Base-by-base conservation (phyloP, 108 stramenopile species). In the Skeletonema costatum region DNA sequence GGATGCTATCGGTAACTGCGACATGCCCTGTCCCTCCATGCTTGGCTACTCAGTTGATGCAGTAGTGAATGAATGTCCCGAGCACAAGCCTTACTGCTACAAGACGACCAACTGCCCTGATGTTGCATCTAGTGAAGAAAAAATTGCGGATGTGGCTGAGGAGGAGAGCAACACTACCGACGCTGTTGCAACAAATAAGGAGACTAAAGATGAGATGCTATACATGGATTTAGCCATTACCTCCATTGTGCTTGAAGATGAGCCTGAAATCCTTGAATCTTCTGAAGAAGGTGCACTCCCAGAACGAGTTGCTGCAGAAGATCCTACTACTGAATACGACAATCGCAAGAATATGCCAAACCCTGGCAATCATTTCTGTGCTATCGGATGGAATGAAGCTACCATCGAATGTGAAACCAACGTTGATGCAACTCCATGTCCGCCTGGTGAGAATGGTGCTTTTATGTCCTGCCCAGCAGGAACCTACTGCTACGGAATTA, bases 361-460 rank as follows among this genome's bases (percentile, higher is more conserved):
- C 44, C 44, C 44, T 46, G 53, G 53, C 25, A 56, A 56, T 6
- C 53, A 56, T 29, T 56, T 56, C 53, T 56, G 53, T 56, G 53
- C 53, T 8, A 76, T 66, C 33, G 75, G 75, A 48, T 77, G 76
- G 76, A 32, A 44, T 4, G 48, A 70, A 25, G 69, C 76, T 29
- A 70, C 36, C 44, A 69, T 64, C 13, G 60, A 77, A 41, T 77
- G 76, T 36, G 70, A 77, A 68, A 64, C 32, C 17, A 71, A 70
- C 29, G 51, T 60, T 32, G 50, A 77, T 59, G 76, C 69, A 62
- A 42, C 64, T 29, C 69, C 76, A 2, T 77, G 76, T 30, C 76
- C 76, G 4, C 19, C 61, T 29, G 48, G 19, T 33, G 53, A 56
- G 25, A 56, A 25, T 25, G 53, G 53, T 56, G 53, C 21, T 25